Evolutionary conservation across 495 filamentous ascomycete genomes (phyloP).

Genomic region (Aspergillus cristatus): DNA sequence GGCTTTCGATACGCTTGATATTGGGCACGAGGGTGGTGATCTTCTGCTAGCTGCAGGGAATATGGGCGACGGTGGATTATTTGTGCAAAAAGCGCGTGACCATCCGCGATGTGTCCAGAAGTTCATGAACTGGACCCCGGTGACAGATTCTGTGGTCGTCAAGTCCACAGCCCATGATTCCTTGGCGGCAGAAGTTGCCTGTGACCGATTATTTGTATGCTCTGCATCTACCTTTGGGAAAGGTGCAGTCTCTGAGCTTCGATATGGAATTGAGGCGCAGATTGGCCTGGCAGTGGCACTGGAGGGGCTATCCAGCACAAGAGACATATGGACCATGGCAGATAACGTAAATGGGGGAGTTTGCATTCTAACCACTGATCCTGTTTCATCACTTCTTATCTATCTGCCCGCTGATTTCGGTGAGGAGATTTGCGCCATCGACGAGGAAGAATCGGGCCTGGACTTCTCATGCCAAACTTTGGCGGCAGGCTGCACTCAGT

Average conservation of each 20-base stretch:
- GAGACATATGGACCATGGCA: constrained; percentile 42
- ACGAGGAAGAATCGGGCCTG: constrained; percentile 36
- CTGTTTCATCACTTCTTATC: constrained; percentile 29
- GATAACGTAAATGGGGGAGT: constrained; percentile 31
- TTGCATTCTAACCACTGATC: constrained; percentile 31
- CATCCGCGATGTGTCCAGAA: constrained; percentile 43
- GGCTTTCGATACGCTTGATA: constrained; percentile 37
- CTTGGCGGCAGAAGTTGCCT: constrained; percentile 12
- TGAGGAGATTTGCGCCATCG: constrained; percentile 29
- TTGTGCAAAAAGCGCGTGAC: constrained; percentile 50
- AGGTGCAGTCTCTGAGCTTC: constrained; percentile 60
- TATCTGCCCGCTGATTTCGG: constrained; percentile 21
- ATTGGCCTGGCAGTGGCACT: constrained; percentile 47
- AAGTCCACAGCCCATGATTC: constrained; percentile 13
- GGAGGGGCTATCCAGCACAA: constrained; percentile 24
- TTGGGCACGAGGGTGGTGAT: constrained; percentile 52
- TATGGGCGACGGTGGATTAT: constrained; percentile 70
- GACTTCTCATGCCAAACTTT: constrained; percentile 46
- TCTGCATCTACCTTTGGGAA: constrained; percentile 32
- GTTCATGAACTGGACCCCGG: constrained; percentile 80
- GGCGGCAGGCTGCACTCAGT: constrained; percentile 35
- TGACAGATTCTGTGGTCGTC: constrained; percentile 57
- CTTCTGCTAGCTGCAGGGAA: constrained; percentile 74
- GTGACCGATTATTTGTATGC: constrained; percentile 31
- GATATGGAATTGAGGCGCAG: constrained; percentile 61